A percentile compares a stretch with the other conserved stretches of the same genome.
phyloP scores from a whole-genome alignment of 2,329 filamentous ascomycete genomes.

The Diaporthe sp. region DNA sequence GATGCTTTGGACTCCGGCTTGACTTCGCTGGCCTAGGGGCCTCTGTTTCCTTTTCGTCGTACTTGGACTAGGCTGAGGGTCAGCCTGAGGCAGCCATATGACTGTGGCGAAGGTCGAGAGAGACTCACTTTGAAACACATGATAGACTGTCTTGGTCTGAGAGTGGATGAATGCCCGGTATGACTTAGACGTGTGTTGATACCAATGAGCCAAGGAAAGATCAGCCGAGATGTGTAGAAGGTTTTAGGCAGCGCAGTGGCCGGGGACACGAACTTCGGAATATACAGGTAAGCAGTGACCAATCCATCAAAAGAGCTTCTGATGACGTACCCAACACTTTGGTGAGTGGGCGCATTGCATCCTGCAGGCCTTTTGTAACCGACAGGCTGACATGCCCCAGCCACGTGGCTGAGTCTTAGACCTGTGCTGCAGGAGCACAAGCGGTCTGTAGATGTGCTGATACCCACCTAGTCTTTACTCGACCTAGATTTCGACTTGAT shows the following conservation, averaged over 20 bases:
- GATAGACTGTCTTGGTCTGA: neutral
- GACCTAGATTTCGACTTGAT: neutral
- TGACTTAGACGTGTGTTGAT: neutral
- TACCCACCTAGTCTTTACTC: neutral
- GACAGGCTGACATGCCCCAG: conserved; percentile 13
- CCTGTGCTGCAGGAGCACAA: neutral
- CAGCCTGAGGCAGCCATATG: neutral
- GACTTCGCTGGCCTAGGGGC: neutral
- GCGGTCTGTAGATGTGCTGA: neutral
- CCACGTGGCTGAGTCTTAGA: conserved; percentile 17
- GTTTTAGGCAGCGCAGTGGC: neutral
- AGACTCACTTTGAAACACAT: neutral
- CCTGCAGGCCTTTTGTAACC: neutral
- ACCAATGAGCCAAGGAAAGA: neutral
- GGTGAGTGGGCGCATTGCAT: neutral
- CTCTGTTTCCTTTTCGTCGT: conserved; percentile 3
- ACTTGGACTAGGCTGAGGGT: neutral
- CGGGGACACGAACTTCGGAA: neutral
- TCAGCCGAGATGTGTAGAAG: neutral
- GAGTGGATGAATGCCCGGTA: neutral
- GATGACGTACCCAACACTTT: neutral
- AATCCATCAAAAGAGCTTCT: neutral
- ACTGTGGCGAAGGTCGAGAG: neutral
- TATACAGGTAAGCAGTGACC: neutral
- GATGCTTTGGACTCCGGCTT: neutral